Conservation (phyloP, 2,329 filamentous ascomycete genomes). For the Trichoderma asperellum region DNA sequence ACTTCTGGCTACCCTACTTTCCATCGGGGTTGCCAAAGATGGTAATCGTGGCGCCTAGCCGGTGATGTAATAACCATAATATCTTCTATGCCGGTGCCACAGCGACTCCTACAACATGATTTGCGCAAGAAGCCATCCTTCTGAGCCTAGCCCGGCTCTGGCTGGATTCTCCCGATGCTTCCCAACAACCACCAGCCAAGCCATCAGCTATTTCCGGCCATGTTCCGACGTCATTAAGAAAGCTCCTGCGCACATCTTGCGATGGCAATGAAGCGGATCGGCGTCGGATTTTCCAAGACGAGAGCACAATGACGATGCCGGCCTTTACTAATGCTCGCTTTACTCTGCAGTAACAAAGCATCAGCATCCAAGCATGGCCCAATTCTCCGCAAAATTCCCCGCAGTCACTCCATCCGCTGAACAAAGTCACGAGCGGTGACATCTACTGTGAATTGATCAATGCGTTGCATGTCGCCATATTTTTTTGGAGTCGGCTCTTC, state of each 20-base stretch:
- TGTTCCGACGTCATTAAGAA: conserved; percentile 11
- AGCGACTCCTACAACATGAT: conserved; percentile 9
- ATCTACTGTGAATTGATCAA: background rate
- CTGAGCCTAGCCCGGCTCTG: conserved; percentile 2
- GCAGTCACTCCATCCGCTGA: background rate
- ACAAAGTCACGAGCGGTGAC: background rate
- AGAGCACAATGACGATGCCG: background rate
- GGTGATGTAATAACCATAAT: conserved; percentile 26
- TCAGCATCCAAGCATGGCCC: background rate
- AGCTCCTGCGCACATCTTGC: background rate
- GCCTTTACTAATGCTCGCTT: background rate
- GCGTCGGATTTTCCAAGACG: background rate
- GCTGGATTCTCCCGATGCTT: conserved; percentile 11
- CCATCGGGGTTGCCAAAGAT: conserved; percentile 7
- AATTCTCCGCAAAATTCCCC: conserved; percentile 7
- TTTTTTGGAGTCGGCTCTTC: conserved; percentile 2
- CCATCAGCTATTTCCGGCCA: conserved; percentile 14
- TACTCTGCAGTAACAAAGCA: background rate
- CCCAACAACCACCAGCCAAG: conserved; percentile 1
- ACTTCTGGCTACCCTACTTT: background rate
- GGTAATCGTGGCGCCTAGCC: conserved; percentile 5
- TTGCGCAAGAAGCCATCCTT: background rate
- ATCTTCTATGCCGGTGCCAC: background rate
- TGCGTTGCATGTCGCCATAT: background rate
- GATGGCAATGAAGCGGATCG: conserved; percentile 4